phyloP scores from a whole-genome alignment of 768 basidiomycete genomes.

The Lactarius hatsudake region DNA sequence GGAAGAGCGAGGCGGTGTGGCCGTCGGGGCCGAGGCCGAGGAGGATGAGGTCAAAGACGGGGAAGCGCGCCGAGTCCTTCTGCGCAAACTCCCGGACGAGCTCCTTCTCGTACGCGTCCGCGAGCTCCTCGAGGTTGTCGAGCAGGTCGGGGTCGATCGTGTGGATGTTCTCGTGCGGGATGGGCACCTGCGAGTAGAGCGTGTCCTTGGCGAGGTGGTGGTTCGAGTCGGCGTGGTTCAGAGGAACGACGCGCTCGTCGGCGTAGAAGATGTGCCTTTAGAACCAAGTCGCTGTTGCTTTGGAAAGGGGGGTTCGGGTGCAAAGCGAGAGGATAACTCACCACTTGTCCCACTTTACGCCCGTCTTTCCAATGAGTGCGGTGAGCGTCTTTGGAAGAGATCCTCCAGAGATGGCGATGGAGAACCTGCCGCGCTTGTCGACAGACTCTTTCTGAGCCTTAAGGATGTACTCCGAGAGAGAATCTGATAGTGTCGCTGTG shows the following conservation, averaged over 20 bases:
- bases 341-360: constrained; percentile 94
- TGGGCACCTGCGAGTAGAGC: constrained; percentile 81
- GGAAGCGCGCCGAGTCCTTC: constrained; percentile 92
- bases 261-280: constrained; percentile 95
- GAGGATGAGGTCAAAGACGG: constrained; percentile 94
- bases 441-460: constrained; percentile 89
- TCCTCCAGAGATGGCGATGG: constrained; percentile 91
- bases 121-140: constrained; percentile 74
- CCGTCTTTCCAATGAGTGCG: constrained; percentile 59
- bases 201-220: constrained; percentile 69
- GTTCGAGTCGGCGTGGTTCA: constrained; percentile 92
- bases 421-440: constrained; percentile 86
- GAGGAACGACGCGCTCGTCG: constrained; percentile 92
- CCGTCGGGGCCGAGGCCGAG: constrained; percentile 97
- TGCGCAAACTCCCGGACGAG: constrained; percentile 91
- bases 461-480: constrained; percentile 78
- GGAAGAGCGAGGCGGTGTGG: constrained; percentile 98
- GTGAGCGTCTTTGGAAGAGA: constrained; percentile 81
- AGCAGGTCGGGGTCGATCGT: constrained; percentile 67
- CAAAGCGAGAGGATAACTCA: constrained; percentile 34
- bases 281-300: neutral
- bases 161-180: constrained; percentile 77
- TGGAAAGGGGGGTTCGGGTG: neutral
- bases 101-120: constrained; percentile 76
- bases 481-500: constrained; percentile 50